phyloP scores from a whole-genome alignment of 2,329 filamentous ascomycete genomes.

The Nannizziopsis arthrosporioides region DNA sequence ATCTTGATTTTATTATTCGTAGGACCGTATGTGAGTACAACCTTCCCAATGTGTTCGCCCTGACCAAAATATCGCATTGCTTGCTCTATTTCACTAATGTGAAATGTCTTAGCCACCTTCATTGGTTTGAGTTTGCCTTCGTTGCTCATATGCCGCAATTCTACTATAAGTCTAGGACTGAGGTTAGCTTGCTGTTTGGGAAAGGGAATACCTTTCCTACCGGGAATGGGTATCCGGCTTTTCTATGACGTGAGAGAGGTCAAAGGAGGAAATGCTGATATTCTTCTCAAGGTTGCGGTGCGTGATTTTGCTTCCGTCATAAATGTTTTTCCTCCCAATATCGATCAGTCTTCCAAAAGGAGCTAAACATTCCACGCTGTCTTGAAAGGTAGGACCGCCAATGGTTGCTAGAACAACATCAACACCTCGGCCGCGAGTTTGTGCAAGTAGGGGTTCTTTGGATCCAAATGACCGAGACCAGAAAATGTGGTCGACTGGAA shows the following conservation, averaged over 20 bases:
- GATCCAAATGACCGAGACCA: constrained; percentile 7
- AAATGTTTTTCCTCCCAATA: constrained; percentile 9
- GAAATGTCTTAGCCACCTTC: too few relatives aligned
- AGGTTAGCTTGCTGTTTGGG: too few relatives aligned
- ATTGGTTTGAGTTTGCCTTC: too few relatives aligned
- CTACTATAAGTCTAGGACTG: too few relatives aligned
- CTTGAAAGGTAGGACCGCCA: constrained; percentile 7
- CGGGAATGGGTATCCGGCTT: too few relatives aligned
- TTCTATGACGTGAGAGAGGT: too few relatives aligned
- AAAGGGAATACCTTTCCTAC: too few relatives aligned
- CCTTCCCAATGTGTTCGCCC: constrained; percentile 2
- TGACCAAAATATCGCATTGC: constrained; percentile 10
- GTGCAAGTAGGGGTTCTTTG: constrained; percentile 3
- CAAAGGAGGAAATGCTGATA: too few relatives aligned
- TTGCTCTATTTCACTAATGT: neutral
- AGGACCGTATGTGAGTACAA: neutral
- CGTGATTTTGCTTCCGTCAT: too few relatives aligned
- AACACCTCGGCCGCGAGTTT: constrained; percentile 11
- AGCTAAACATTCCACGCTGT: constrained; percentile 9
- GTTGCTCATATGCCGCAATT: too few relatives aligned
- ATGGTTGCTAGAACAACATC: constrained; percentile 15
- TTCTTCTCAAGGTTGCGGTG: too few relatives aligned
- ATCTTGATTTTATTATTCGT: too few relatives aligned
- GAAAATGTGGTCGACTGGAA: constrained; percentile 13
- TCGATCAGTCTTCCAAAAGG: constrained; percentile 13